Evolutionary conservation across 192 early-diverging fungal species (phyloP), one percentile per base, ranked within the genome.

Genomic region (Cladochytrium replicatum): DNA sequence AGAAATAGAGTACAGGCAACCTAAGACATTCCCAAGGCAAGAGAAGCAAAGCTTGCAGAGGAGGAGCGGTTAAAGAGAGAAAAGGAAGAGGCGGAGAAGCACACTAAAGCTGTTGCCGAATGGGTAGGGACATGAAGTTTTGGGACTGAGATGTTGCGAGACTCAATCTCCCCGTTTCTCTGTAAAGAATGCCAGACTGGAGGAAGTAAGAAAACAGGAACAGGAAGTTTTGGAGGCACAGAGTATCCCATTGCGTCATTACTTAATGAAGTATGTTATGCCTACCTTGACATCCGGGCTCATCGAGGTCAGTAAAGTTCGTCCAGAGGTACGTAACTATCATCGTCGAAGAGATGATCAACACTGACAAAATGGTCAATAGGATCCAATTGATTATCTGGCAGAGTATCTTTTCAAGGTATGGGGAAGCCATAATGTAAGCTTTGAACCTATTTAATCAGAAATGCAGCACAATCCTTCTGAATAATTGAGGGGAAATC

Each of bases 211-310:
- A 13, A 74, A 73, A 49, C 78, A 80, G 57, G 78, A 80, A 43
- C 72, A 72, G 50, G 75, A 80, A 34, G 75, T 80, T 8, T 52
- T 80, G 8, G 73, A 80, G 50, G 72, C 73, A 2, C 78, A 80
- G 52, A 72, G 69, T 2, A 60, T 75, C 9, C 78, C 78, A 6
- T 61, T 80, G 25, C 54, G 78, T 13, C 75, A 77, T 48, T 80
- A 80, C 46, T 46, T 80, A 4, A 72, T 80, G 64, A 78, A 75
- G 37, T 65, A 63, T 46, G 74, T 80, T 32, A 80, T 80, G 68
- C 78, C 78, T 13, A 75, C 72, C 2, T 44, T 80, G 28, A 77
- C 75, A 0, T 60, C 71, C n/a, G 78, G 69, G n/a, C 50, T 80
- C 30, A 74, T 80, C 44, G 78, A 80, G 32, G 72, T 80, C 8